Evolutionary conservation across 2,329 filamentous ascomycete genomes (phyloP).

Genomic region (Fusarium dlaminii): DNA sequence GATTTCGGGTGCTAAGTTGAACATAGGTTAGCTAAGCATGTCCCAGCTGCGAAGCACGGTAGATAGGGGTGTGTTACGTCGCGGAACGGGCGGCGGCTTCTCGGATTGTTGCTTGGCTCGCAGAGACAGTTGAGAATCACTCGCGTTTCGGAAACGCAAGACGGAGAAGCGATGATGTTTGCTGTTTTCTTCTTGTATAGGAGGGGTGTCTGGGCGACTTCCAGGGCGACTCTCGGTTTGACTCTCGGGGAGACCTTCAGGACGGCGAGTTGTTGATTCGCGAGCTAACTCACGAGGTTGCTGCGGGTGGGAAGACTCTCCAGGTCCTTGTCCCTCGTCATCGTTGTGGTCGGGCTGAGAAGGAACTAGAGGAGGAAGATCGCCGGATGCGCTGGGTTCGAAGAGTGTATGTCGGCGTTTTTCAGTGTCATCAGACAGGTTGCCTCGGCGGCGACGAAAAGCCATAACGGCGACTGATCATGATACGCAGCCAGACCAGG

Average conservation of each 20-base stretch:
- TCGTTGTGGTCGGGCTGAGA: constrained; percentile 33
- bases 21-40: constrained; percentile 31
- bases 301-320: constrained; percentile 33
- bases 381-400: constrained; percentile 43
- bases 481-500: constrained; percentile 47
- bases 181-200: constrained; percentile 63
- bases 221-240: constrained; percentile 22
- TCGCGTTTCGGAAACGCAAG: constrained; percentile 89
- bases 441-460: constrained; percentile 69
- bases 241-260: constrained; percentile 5
- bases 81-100: constrained; percentile 66
- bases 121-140: constrained; percentile 86
- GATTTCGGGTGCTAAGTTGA: constrained; percentile 70
- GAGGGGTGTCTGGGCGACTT: constrained; percentile 57
- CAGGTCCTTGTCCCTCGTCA: constrained; percentile 29
- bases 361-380: constrained; percentile 40
- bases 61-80: constrained; percentile 56
- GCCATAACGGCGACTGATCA: constrained; percentile 61
- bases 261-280: constrained; percentile 14
- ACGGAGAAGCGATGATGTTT: constrained; percentile 73
- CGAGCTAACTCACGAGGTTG: constrained; percentile 40
- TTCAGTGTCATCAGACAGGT: constrained; percentile 67
- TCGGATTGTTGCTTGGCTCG: constrained; percentile 75
- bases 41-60: background rate
- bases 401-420: constrained; percentile 63